phyloP scores from a whole-genome alignment of 1,284 basidiomycete species.

The Cryptococcus sp. region DNA sequence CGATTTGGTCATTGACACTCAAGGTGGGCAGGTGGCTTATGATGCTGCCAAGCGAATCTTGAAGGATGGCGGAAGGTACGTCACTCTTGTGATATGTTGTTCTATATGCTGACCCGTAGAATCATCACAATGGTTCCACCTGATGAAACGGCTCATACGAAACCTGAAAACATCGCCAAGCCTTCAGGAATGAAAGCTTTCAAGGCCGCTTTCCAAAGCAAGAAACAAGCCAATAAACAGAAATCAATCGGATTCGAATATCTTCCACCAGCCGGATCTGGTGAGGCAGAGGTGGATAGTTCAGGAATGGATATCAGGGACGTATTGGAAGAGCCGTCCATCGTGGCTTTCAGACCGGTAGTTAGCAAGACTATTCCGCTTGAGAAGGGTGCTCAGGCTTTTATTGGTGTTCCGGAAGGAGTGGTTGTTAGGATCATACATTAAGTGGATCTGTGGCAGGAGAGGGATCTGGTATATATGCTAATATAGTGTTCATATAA shows the following conservation, averaged over 20 bases:
- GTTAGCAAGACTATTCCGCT: slow-evolving; percentile 29
- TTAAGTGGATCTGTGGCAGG: too few relatives aligned
- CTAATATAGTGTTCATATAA: too few relatives aligned
- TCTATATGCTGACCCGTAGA: slow-evolving; percentile 4
- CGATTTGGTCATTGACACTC: slow-evolving; percentile 73
- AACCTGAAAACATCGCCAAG: slow-evolving; percentile 5
- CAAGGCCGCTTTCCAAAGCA: slow-evolving; percentile 21
- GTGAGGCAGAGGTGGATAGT: slow-evolving; percentile 43
- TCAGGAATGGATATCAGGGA: slow-evolving; percentile 42
- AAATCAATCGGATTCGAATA: slow-evolving; percentile 28
- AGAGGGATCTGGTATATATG: too few relatives aligned
- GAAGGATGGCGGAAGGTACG: slow-evolving; percentile 46
- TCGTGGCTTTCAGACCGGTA: slow-evolving; percentile 32
- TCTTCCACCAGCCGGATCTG: slow-evolving; percentile 32
- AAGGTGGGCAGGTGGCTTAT: slow-evolving; percentile 71
- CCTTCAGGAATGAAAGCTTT: slow-evolving; percentile 28
- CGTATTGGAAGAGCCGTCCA: slow-evolving; percentile 39
- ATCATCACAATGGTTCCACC: slow-evolving; percentile 12
- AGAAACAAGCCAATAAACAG: slow-evolving; percentile 35
- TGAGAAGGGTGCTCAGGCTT: slow-evolving; percentile 38
- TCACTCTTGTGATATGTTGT: slow-evolving; percentile 7
- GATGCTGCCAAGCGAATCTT: slow-evolving; percentile 65
- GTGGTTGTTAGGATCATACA: slow-evolving; percentile 26
- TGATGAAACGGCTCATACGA: slow-evolving; percentile 1
- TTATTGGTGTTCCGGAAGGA: slow-evolving; percentile 12